These are phyloP conservation scores for Poa pratensis DNA, from an alignment of 176 grass and related monocot genomes.

Conservation along the genomic window DNA sequence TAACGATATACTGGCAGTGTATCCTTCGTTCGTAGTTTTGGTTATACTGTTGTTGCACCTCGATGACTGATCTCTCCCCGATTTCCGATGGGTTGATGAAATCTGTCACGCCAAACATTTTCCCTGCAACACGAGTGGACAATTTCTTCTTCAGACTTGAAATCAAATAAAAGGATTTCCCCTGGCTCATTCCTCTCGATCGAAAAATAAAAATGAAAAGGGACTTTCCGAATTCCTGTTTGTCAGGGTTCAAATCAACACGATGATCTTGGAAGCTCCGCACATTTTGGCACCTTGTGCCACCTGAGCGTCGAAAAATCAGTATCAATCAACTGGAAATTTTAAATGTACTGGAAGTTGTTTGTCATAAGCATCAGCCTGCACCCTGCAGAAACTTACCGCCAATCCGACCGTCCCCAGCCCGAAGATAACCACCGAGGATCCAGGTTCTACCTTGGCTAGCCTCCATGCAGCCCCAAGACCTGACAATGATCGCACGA, in stretches of 20 bases:
- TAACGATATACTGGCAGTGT: not conserved
- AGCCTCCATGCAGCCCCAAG: slow-evolving; percentile 76
- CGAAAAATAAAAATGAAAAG: no score
- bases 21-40: not conserved
- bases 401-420: slow-evolving; percentile 73
- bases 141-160: not conserved
- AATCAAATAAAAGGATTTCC: not conserved
- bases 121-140: slow-evolving; percentile 25
- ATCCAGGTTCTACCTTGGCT: slow-evolving; percentile 62
- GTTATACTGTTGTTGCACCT: slow-evolving; percentile 25
- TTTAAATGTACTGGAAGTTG: no score
- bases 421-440: slow-evolving; percentile 66
- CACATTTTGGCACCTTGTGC: slow-evolving; percentile 66
- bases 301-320: slow-evolving; percentile 42
- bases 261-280: slow-evolving; percentile 61
- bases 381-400: slow-evolving; percentile 39
- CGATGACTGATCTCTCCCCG: slow-evolving; percentile 39
- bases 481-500: slow-evolving; percentile 41
- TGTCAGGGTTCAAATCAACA: slow-evolving; percentile 64
- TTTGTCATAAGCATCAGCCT: no score
- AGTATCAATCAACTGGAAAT: not conserved
- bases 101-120: slow-evolving; percentile 50
- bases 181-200: not conserved
- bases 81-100: slow-evolving; percentile 61
- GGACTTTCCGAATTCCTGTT: slow-evolving; percentile 49